phyloP scores from a whole-genome alignment of 169 alveolate genomes.

The Plasmodium vivax region DNA sequence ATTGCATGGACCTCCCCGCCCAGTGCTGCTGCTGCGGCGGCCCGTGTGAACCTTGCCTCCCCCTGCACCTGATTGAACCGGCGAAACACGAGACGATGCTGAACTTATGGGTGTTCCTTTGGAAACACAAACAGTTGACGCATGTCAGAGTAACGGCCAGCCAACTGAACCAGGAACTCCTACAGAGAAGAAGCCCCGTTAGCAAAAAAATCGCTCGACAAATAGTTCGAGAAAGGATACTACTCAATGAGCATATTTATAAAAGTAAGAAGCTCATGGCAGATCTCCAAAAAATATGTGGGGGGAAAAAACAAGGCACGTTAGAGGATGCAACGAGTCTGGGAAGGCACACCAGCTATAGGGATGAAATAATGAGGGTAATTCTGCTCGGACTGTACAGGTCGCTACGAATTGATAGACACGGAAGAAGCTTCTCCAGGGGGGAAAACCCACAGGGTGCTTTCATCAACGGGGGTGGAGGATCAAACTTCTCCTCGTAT shows the following conservation, averaged over 20 bases:
- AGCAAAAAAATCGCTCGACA: not conserved
- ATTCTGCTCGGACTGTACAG: not conserved
- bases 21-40: not conserved
- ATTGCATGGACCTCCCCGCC: not conserved
- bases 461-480: not conserved
- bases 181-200: not conserved
- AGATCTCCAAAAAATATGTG: not conserved
- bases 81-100: constrained; percentile 4
- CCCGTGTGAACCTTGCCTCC: not conserved
- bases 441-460: not conserved
- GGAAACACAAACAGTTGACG: not conserved
- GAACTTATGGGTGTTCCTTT: constrained; percentile 20
- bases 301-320: not conserved
- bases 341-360: not conserved
- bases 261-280: not conserved
- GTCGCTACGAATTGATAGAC: not conserved
- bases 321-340: not conserved
- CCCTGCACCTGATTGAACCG: constrained; percentile 7
- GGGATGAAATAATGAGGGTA: not conserved
- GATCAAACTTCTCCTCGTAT: not conserved
- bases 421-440: not conserved
- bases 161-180: not conserved
- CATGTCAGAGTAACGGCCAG: not conserved
- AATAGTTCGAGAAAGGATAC: not conserved
- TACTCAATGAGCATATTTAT: not conserved